Conservation (phyloP, 495 filamentous ascomycete species). For the Lasiosphaeriaceae sp. region DNA sequence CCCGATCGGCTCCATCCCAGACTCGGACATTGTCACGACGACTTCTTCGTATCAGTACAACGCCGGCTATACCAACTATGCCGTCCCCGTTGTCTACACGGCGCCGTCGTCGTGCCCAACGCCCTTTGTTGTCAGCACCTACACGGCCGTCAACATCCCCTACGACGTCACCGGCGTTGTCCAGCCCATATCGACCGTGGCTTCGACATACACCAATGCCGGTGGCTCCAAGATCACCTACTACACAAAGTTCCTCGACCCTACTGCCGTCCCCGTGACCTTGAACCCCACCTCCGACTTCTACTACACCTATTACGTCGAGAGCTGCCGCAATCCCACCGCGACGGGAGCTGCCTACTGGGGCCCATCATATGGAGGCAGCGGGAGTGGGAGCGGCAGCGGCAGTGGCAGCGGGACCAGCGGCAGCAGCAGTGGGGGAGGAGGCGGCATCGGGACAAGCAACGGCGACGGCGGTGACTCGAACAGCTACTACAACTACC, state of each 20-base stretch:
- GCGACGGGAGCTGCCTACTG: not conserved
- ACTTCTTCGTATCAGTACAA: not conserved
- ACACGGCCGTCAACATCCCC: constrained; percentile 28
- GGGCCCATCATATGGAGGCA: not conserved
- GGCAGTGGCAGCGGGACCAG: constrained; percentile 1
- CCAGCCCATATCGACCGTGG: constrained; percentile 20
- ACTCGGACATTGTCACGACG: constrained; percentile 6
- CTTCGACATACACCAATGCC: constrained; percentile 21
- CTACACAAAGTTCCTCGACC: constrained; percentile 8
- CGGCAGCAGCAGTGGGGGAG: not conserved
- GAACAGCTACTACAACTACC: constrained; percentile 10
- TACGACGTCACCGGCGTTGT: constrained; percentile 32
- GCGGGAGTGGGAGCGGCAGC: constrained; percentile 17
- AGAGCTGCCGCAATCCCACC: constrained; percentile 15
- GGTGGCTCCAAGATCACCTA: constrained; percentile 8
- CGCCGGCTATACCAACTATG: constrained; percentile 27
- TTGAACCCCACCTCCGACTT: constrained; percentile 7
- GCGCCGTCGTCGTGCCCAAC: constrained; percentile 36
- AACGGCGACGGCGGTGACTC: constrained; percentile 5
- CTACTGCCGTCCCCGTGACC: not conserved
- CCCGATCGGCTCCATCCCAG: constrained; percentile 24
- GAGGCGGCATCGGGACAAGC: not conserved
- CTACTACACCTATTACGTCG: constrained; percentile 15
- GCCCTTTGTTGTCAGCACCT: constrained; percentile 31
- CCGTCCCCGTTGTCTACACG: constrained; percentile 33